These are phyloP conservation scores for Persicaria tinctoria DNA, from an alignment of 148 eudicot genomes.

Conservation along the genomic window DNA sequence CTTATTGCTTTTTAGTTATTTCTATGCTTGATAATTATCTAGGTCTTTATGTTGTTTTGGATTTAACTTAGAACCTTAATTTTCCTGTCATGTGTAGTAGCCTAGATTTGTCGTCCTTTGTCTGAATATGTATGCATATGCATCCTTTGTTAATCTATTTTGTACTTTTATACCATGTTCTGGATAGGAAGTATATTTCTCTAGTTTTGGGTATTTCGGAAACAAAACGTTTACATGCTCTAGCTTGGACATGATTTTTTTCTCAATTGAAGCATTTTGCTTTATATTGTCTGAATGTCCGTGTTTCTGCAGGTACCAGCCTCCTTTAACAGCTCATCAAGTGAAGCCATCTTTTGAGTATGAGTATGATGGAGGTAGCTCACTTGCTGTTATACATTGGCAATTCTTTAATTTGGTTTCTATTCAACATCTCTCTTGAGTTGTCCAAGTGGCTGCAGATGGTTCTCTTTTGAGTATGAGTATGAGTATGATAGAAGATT, in stretches of 20 bases:
- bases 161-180: too few relatives aligned
- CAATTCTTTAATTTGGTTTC: background rate
- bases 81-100: too few relatives aligned
- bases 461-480: slow-evolving; percentile 60
- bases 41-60: too few relatives aligned
- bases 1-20: too few relatives aligned
- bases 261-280: background rate
- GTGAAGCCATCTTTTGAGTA: slow-evolving; percentile 58
- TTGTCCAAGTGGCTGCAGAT: slow-evolving; percentile 37
- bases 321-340: slow-evolving; percentile 88
- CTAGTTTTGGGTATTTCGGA: background rate
- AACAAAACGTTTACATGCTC: background rate
- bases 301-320: slow-evolving; percentile 62
- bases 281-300: background rate
- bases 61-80: background rate
- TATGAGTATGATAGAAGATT: too few relatives aligned
- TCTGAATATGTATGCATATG: too few relatives aligned
- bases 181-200: background rate
- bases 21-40: too few relatives aligned
- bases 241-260: background rate
- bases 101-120: too few relatives aligned
- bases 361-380: slow-evolving; percentile 71
- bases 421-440: slow-evolving; percentile 13
- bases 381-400: background rate
- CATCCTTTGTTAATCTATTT: too few relatives aligned